Base-by-base conservation (phyloP, 2,329 filamentous ascomycete species). In the Knufia fluminis region DNA sequence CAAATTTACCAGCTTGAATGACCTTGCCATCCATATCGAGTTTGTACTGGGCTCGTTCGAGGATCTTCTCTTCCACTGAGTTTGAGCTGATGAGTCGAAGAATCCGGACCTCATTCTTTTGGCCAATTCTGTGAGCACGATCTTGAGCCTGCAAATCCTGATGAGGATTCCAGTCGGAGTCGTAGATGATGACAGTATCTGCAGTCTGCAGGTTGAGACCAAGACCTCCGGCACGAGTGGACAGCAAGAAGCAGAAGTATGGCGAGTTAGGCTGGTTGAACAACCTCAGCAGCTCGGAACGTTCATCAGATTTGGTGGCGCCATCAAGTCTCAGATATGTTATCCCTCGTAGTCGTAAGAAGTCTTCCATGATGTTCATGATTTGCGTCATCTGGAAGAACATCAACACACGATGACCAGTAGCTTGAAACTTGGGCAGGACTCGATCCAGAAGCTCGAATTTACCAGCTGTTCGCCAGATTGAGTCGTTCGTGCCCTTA, bases 361-460 rank as follows among this genome's bases (percentile, higher is more conserved):
- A 98, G 66, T 98, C 92, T 61, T 98, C 92, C 92, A 98, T 97
- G 62, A 98, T 98, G 69, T 98, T 95, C 92, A 98, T 98, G 65
- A 98, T 98, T 54, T 94, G 90, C 3, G 92, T 98, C 92, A 98
- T 98, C 67, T 98, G 92, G 77, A 98, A 98, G 78, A 98, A 98
- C 86, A 98, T 97, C 66, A 98, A 76, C 23, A 97, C 89, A 68
- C 92, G 85, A 79, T 98, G 92, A 14, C 88, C 88, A 1, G 87
- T 90, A 2, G 78, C 82, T 59, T 86, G 80, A 68, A 98, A 97
- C 70, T 98, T 98, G 41, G 92, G 92, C 55, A 98, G 68, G 54
- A 98, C 76, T 46, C 92, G 79, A 66, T 98, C 92, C 22, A 98
- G 76, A 24, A 98, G 76, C 71, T 98, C 92, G 61, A 98, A 98